phyloP scores from a whole-genome alignment of 208 protist genomes.

The Naegleria gruberi region DNA sequence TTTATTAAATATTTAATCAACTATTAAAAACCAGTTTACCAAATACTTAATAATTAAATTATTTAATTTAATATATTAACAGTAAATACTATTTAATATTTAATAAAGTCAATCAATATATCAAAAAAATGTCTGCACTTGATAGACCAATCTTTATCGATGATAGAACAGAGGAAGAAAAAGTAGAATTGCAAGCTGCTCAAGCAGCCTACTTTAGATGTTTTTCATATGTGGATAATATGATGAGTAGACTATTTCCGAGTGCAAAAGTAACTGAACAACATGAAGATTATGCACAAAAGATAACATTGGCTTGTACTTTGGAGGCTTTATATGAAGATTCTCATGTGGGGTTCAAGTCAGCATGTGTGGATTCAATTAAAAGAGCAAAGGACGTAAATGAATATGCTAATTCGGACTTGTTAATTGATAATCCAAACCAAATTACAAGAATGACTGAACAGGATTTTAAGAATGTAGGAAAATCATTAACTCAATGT shows the following conservation, averaged over 20 bases:
- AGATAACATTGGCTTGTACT: background rate
- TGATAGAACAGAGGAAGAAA: background rate
- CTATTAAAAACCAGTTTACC: too few species aligned
- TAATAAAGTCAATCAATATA: too few species aligned
- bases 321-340: background rate
- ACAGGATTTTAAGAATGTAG: background rate
- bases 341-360: background rate
- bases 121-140: too few species aligned
- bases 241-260: background rate
- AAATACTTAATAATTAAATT: too few species aligned
- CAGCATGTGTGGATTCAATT: background rate
- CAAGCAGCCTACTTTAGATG: background rate
- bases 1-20: too few species aligned
- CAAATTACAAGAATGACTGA: background rate
- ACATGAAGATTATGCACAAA: background rate
- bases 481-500: background rate
- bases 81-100: too few species aligned
- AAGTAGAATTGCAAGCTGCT: background rate
- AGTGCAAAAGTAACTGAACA: too few species aligned
- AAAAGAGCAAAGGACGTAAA: background rate
- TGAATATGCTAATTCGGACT: background rate
- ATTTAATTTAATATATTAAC: too few species aligned
- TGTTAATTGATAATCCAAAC: background rate
- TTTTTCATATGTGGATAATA: background rate
- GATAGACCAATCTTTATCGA: too few species aligned